Evolutionary conservation across 2,329 filamentous ascomycete species (phyloP), one percentile per base, ranked within the genome.

Genomic region (Trichoderma polysporum): DNA sequence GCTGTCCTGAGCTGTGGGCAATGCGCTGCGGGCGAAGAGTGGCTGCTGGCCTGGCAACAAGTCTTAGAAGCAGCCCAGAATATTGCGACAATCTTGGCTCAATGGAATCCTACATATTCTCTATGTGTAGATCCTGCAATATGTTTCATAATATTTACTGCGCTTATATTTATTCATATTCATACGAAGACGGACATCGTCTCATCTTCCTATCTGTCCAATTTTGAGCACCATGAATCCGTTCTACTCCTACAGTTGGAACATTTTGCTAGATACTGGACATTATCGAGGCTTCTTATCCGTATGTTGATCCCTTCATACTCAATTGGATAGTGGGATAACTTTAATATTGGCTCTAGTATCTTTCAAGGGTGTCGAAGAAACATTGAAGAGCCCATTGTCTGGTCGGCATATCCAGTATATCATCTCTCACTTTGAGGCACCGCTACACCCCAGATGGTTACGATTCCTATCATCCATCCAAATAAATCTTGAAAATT

Each of bases 391-490:
- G 33, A 39, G 57, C 15, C 37, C 59, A 50, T 60, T 66, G n/a
- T 65, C 58, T 1, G 39, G 65, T 29, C n/a, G 22, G 10, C 68
- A 70, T 33, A 54, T 70, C 49, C 61, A 59, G 22, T 54, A 33
- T 22, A 66, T 68, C 8, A 41, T 70, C 4, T 59, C 59, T 25
- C 66, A 61, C 19, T 70, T 70, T 37, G 68, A 70, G 50, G 64
- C 62, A 35, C 69, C 69, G 13, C 54, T 69, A 27, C 69, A 70
- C 22, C 69, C 69, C 15, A 58, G 68, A 27, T 70, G 69, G 69
- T 25, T 70, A 49, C 63, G 65, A 29, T 70, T 70, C 29, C 57
- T 70, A 4, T 66, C 57, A 8, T 70, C 69, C 49, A 33, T 33
- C 19, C 33, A 57, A 7, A 27, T 17, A 52, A 52, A 52, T 52